These are phyloP conservation scores for Kingdonia uniflora DNA, from an alignment of 164 flowering plant genomes.

Conservation along the genomic window DNA sequence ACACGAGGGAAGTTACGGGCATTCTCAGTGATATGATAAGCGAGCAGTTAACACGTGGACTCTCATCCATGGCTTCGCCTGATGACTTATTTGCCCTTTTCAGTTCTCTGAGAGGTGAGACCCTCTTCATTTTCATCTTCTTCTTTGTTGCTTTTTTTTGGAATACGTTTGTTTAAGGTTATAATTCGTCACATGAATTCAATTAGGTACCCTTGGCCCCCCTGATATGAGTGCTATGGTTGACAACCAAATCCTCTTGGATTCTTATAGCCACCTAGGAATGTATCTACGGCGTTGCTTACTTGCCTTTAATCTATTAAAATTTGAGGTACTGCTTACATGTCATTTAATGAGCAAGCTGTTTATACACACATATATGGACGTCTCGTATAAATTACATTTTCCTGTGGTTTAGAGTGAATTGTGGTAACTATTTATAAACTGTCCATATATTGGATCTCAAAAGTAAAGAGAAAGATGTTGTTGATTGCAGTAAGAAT, in stretches of 20 bases:
- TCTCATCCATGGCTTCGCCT: conserved; percentile 54
- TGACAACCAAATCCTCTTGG: conserved; percentile 72
- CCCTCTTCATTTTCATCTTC: neutral
- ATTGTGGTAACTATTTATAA: too few relatives aligned
- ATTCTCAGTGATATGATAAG: conserved; percentile 39
- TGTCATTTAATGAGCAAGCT: neutral
- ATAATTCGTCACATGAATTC: neutral
- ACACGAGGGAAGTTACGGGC: conserved; percentile 47
- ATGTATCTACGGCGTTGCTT: conserved; percentile 77
- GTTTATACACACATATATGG: too few relatives aligned
- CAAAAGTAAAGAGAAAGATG: too few relatives aligned
- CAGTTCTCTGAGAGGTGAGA: conserved; percentile 51
- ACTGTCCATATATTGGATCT: too few relatives aligned
- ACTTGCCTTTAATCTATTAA: conserved; percentile 59
- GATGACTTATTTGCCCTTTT: conserved; percentile 86
- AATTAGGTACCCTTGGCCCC: conserved; percentile 48
- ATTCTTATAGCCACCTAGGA: conserved; percentile 66
- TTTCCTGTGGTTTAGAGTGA: too few relatives aligned
- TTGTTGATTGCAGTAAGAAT: too few relatives aligned
- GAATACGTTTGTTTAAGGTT: neutral
- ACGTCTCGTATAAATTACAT: too few relatives aligned
- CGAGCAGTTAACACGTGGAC: conserved; percentile 40
- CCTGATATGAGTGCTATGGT: conserved; percentile 47
- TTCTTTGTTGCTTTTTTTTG: neutral
- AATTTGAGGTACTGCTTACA: conserved; percentile 62